Evolutionary conservation across 495 filamentous ascomycete genomes (phyloP).

Genomic region (Talaromyces ruber): DNA sequence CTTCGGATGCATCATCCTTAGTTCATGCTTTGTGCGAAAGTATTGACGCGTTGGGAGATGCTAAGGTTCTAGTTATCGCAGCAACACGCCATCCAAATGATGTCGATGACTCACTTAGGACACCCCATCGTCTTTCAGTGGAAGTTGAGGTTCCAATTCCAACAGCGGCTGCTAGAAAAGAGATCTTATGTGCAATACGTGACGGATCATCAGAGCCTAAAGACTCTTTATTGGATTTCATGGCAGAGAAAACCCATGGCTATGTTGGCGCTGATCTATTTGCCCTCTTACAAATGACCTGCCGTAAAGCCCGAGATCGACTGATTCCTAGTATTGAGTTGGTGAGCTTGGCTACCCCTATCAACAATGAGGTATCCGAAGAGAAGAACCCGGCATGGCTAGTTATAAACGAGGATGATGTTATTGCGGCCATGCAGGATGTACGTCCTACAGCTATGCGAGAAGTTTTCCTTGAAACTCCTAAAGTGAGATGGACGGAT

Average conservation of each 20-base stretch:
- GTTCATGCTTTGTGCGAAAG: conserved; percentile 32
- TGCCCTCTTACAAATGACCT: conserved; percentile 37
- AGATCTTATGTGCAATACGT: conserved; percentile 56
- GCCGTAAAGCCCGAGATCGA: conserved; percentile 32
- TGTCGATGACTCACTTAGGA: conserved; percentile 65
- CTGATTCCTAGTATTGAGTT: conserved; percentile 12
- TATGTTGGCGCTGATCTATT: conserved; percentile 60
- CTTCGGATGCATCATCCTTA: conserved; percentile 27
- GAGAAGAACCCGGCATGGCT: conserved; percentile 5
- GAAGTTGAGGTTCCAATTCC: conserved; percentile 81
- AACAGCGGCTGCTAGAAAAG: conserved; percentile 56
- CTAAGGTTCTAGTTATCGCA: conserved; percentile 59
- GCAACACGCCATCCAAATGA: conserved; percentile 64
- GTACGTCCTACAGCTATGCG: conserved; percentile 79
- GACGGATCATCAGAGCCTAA: conserved; percentile 21
- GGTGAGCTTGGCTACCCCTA: background rate
- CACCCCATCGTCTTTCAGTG: conserved; percentile 53
- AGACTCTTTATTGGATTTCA: conserved; percentile 27
- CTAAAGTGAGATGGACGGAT: conserved; percentile 79
- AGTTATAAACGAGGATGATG: conserved; percentile 37
- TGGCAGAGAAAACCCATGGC: conserved; percentile 56
- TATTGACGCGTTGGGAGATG: conserved; percentile 32
- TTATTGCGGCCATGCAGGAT: conserved; percentile 44
- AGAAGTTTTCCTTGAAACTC: conserved; percentile 81
- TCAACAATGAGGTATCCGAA: background rate